A percentile compares a stretch with the other conserved stretches of the same genome.
Evolutionary conservation across 805 yeast species (phyloP).

Genomic region (Metschnikowia hibisci): DNA sequence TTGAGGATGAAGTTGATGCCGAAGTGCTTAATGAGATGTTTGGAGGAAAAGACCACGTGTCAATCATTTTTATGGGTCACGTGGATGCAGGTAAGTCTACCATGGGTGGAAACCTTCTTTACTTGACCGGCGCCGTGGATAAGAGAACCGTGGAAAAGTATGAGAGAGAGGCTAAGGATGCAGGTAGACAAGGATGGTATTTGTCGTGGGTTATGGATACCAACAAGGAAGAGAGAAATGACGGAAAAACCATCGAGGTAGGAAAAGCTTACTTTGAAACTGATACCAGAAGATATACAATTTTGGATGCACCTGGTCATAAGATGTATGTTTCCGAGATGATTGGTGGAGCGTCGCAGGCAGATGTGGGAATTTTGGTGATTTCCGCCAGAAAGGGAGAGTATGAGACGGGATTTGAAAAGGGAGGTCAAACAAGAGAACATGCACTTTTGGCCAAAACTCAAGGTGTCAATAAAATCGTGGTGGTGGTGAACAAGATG

Average conservation of each 20-base stretch:
- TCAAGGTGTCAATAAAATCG: constrained; percentile 92
- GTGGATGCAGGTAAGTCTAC: constrained; percentile 99
- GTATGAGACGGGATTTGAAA: constrained; percentile 98
- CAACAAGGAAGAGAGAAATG: constrained; percentile 96
- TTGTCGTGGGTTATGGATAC: constrained; percentile 99
- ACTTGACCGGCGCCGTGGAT: constrained; percentile 93
- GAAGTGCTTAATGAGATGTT: constrained; percentile 88
- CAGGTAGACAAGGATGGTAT: constrained; percentile 99
- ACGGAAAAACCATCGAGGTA: constrained; percentile 98
- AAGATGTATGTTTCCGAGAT: constrained; percentile 97
- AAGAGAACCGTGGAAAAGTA: constrained; percentile 98
- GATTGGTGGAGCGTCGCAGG: constrained; percentile 99
- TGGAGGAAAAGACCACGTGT: constrained; percentile 96
- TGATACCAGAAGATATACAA: constrained; percentile 95
- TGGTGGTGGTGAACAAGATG: constrained; percentile 97
- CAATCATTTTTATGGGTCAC: constrained; percentile 98
- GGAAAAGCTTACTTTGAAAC: constrained; percentile 98
- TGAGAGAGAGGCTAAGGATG: constrained; percentile 97
- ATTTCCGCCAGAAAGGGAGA: constrained; percentile 99
- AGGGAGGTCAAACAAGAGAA: constrained; percentile 98
- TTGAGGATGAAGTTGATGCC: constrained; percentile 79
- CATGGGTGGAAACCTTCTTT: constrained; percentile 97
- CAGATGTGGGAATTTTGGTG: constrained; percentile 96
- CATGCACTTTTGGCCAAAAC: constrained; percentile 97
- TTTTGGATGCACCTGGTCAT: constrained; percentile 99